phyloP scores from a whole-genome alignment of 129 eudicot species.

The Lactuca sativa region DNA sequence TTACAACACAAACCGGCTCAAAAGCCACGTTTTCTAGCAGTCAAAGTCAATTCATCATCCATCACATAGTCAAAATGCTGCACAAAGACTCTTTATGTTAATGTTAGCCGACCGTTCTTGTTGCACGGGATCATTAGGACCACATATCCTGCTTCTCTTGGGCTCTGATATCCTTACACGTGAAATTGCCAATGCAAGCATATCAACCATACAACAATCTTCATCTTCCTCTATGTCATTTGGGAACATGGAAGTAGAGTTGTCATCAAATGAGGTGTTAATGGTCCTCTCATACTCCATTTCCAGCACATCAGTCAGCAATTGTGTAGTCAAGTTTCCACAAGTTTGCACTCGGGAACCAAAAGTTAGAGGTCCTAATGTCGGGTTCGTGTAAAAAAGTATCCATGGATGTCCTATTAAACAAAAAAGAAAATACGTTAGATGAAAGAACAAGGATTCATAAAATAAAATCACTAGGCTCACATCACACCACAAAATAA shows the following conservation, averaged over 20 bases:
- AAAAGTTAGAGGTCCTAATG: conserved; percentile 31
- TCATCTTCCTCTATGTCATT: conserved; percentile 20
- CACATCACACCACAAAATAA: no score
- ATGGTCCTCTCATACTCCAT: conserved; percentile 25
- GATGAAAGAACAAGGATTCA: not conserved
- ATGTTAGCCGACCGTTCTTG: conserved; percentile 44
- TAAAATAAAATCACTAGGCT: not conserved
- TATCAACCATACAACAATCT: conserved; percentile 47
- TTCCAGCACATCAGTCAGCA: conserved; percentile 23
- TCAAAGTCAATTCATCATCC: not conserved
- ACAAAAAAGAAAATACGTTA: not conserved
- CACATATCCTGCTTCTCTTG: conserved; percentile 51
- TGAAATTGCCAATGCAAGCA: conserved; percentile 54
- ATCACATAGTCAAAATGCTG: conserved; percentile 38
- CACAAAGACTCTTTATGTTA: conserved; percentile 41
- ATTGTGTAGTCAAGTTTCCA: conserved; percentile 30
- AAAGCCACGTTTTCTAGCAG: conserved; percentile 4
- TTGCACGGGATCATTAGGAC: conserved; percentile 35
- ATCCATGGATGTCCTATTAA: conserved; percentile 57
- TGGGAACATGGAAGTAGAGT: conserved; percentile 18
- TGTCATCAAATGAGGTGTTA: conserved; percentile 24
- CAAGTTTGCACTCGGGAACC: conserved; percentile 10
- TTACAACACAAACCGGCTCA: not conserved
- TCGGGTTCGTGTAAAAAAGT: conserved; percentile 37
- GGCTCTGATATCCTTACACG: conserved; percentile 51